A percentile compares a stretch with the other conserved stretches of the same genome.
Conservation (phyloP, 1,139 yeast species). For the Hanseniaspora gamundiae region DNA sequence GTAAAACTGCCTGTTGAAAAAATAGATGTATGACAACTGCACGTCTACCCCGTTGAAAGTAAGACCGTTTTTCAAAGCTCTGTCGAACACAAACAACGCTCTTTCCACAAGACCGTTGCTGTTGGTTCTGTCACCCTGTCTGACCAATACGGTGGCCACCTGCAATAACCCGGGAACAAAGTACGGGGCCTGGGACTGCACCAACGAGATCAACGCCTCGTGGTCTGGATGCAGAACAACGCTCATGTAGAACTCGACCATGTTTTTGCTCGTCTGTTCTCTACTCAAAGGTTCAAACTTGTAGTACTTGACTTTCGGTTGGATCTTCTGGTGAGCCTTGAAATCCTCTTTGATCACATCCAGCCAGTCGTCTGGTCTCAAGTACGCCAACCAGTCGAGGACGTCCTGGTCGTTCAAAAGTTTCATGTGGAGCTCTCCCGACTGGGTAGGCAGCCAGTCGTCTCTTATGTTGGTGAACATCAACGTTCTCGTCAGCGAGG, state of each 20-base stretch:
- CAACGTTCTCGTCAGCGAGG: conserved; percentile 60
- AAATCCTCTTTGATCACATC: conserved; percentile 37
- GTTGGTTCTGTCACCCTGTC: conserved; percentile 62
- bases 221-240: conserved; percentile 65
- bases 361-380: conserved; percentile 32
- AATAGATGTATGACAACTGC: conserved; percentile 65
- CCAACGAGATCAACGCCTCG: conserved; percentile 45
- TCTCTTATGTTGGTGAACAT: conserved; percentile 62
- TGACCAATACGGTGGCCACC: conserved; percentile 58
- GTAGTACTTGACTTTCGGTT: conserved; percentile 33
- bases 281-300: conserved; percentile 32
- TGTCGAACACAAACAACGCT: conserved; percentile 67
- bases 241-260: conserved; percentile 52
- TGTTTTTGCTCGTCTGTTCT: conserved; percentile 31
- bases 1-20: conserved; percentile 67
- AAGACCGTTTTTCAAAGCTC: conserved; percentile 40
- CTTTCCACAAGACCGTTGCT: conserved; percentile 65
- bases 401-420: conserved; percentile 35
- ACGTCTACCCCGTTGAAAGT: conserved; percentile 46
- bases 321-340: conserved; percentile 31
- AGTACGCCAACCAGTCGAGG: conserved; percentile 25
- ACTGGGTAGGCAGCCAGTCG: conserved; percentile 68
- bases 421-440: conserved; percentile 53
- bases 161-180: conserved; percentile 72
- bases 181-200: conserved; percentile 50